Conservation (phyloP, 2,329 filamentous ascomycete species). For the Arthroderma sp. region DNA sequence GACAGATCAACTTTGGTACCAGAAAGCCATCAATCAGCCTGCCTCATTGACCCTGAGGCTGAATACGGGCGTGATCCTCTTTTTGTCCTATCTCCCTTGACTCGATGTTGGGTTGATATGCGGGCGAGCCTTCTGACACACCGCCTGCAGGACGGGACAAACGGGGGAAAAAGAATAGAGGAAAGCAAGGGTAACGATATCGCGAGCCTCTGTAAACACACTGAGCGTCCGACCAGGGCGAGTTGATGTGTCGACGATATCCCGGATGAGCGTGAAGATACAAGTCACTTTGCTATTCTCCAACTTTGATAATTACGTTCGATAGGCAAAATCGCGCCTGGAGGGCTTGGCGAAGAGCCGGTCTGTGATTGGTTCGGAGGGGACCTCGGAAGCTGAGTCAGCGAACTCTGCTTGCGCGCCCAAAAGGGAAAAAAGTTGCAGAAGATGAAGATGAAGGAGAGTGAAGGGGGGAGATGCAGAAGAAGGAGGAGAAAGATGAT, state of each 20-base stretch:
- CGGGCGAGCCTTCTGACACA: slow-evolving; percentile 2
- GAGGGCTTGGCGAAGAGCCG: not conserved
- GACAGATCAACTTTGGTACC: not conserved
- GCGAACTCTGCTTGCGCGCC: not conserved
- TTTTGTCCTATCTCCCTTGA: not conserved
- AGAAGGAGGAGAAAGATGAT: not conserved
- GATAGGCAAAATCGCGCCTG: slow-evolving; percentile 3
- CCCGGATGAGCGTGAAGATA: not conserved
- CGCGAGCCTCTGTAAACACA: not conserved
- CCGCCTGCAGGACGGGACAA: not conserved
- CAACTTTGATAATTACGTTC: slow-evolving; percentile 2
- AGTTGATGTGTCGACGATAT: not conserved
- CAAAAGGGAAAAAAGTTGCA: not conserved
- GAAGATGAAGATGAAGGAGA: not conserved
- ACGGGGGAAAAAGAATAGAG: not conserved
- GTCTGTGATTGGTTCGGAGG: not conserved
- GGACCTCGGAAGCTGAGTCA: slow-evolving; percentile 1
- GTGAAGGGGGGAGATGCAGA: not conserved
- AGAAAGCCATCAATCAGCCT: not conserved
- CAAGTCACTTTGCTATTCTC: not conserved
- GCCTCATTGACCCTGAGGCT: not conserved
- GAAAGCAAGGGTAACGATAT: not conserved
- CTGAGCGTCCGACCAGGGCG: not conserved
- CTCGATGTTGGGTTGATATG: not conserved
- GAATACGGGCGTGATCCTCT: not conserved